phyloP scores from a whole-genome alignment of 1,284 basidiomycete genomes.

The Malassezia furfur region DNA sequence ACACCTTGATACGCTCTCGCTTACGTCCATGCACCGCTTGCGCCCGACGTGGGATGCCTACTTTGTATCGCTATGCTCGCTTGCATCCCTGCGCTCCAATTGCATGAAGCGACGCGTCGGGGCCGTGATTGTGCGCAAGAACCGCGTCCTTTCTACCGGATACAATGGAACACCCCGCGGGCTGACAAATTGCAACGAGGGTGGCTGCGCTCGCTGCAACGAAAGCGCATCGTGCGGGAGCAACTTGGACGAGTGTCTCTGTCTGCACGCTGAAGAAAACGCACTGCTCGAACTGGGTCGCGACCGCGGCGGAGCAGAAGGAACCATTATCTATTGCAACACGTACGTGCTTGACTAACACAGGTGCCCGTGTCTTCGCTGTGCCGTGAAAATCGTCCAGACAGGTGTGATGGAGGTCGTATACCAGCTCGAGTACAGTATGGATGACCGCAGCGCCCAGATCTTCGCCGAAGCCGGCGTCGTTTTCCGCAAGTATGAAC shows the following conservation, averaged over 20 bases:
- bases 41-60: constrained; percentile 46
- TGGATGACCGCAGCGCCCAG: constrained; percentile 51
- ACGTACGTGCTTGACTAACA: constrained; percentile 50
- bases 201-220: constrained; percentile 44
- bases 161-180: constrained; percentile 96
- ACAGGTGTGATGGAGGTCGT: constrained; percentile 85
- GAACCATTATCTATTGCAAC: constrained; percentile 76
- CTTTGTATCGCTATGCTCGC: constrained; percentile 45
- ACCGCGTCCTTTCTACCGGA: constrained; percentile 80
- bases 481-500: constrained; percentile 34
- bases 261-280: constrained; percentile 96
- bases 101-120: constrained; percentile 91
- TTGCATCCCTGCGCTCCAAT: constrained; percentile 45
- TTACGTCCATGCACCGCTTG: constrained; percentile 74
- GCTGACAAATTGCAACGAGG: constrained; percentile 52
- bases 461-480: constrained; percentile 50
- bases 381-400: constrained; percentile 94
- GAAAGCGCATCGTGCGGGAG: constrained; percentile 51
- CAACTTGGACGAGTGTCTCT: constrained; percentile 73
- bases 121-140: constrained; percentile 75
- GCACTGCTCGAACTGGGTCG: constrained; percentile 80
- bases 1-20: constrained; percentile 62
- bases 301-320: constrained; percentile 55
- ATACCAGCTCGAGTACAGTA: constrained; percentile 76
- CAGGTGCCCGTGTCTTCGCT: constrained; percentile 92